These are phyloP conservation scores for Phytophthora crassamura DNA, from an alignment of 352 stramenopile species.

Conservation along the genomic window DNA sequence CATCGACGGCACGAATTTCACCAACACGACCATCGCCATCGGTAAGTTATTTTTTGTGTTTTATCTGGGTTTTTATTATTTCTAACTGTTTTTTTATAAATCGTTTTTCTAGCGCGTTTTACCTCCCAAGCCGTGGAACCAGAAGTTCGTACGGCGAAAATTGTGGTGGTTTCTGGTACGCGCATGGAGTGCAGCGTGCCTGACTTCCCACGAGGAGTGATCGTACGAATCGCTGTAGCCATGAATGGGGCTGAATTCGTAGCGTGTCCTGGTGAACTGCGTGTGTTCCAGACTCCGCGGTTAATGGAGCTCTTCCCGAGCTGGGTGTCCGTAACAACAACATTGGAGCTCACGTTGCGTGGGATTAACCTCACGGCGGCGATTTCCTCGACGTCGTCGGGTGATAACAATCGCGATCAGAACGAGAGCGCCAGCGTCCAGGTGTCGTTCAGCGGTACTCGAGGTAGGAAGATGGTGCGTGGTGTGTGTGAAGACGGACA, in stretches of 20 bases:
- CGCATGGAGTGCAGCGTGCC: slow-evolving; percentile 66
- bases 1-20: slow-evolving; percentile 63
- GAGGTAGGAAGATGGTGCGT: slow-evolving; percentile 24
- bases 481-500: slow-evolving; percentile 47
- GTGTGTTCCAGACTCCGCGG: slow-evolving; percentile 66
- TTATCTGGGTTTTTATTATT: neutral
- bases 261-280: slow-evolving; percentile 49
- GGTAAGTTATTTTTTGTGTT: slow-evolving; percentile 39
- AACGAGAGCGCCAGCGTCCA: slow-evolving; percentile 33
- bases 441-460: slow-evolving; percentile 50
- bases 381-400: neutral
- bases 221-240: slow-evolving; percentile 57
- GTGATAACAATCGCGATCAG: slow-evolving; percentile 20
- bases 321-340: slow-evolving; percentile 55
- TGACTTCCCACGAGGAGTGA: slow-evolving; percentile 60
- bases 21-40: slow-evolving; percentile 51
- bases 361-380: slow-evolving; percentile 67
- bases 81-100: slow-evolving; percentile 9
- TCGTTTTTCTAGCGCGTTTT: slow-evolving; percentile 50
- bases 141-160: slow-evolving; percentile 41
- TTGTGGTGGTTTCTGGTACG: slow-evolving; percentile 51
- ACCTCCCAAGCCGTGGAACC: slow-evolving; percentile 38
- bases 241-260: slow-evolving; percentile 80
- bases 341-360: slow-evolving; percentile 44
- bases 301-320: slow-evolving; percentile 58